Conservation (phyloP, 2,329 filamentous ascomycete genomes). For the Beauveria australis region DNA sequence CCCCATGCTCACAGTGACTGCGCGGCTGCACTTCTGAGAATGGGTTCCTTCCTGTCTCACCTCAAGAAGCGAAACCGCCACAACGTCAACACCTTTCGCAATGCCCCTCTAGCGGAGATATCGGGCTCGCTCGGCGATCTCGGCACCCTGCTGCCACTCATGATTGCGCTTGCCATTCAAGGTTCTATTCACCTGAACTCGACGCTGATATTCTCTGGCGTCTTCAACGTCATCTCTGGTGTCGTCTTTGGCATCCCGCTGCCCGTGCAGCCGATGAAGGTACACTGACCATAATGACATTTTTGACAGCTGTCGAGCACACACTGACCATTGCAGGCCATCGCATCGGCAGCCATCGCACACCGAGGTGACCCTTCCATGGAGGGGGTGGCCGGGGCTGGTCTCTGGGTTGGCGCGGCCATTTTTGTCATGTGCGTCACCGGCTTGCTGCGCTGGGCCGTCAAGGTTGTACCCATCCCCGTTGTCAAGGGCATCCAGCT, state of each 20-base stretch:
- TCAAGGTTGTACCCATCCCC: slow-evolving; percentile 68
- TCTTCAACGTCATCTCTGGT: slow-evolving; percentile 81
- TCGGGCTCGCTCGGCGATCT: slow-evolving; percentile 83
- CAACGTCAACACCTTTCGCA: slow-evolving; percentile 41
- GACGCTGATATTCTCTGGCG: slow-evolving; percentile 80
- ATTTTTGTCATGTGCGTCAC: slow-evolving; percentile 73
- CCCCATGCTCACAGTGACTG: neutral
- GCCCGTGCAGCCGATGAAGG: slow-evolving; percentile 83
- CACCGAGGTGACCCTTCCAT: slow-evolving; percentile 44
- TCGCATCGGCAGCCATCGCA: slow-evolving; percentile 81
- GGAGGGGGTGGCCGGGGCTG: slow-evolving; percentile 67
- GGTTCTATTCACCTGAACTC: slow-evolving; percentile 72
- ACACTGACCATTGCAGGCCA: slow-evolving; percentile 45
- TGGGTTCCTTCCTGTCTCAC: slow-evolving; percentile 13
- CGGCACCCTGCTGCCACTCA: slow-evolving; percentile 80
- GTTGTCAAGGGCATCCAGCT: slow-evolving; percentile 94
- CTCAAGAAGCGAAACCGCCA: slow-evolving; percentile 31
- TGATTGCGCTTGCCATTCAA: slow-evolving; percentile 75
- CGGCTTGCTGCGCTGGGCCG: slow-evolving; percentile 67
- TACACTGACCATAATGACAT: slow-evolving; percentile 16
- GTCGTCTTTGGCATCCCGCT: slow-evolving; percentile 78
- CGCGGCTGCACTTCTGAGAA: slow-evolving; percentile 1
- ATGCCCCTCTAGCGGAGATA: slow-evolving; percentile 57
- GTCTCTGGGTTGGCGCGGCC: slow-evolving; percentile 61
- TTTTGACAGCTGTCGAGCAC: no score